phyloP scores from a whole-genome alignment of 345 rosid genomes.

The Eucalyptus polyanthemos region DNA sequence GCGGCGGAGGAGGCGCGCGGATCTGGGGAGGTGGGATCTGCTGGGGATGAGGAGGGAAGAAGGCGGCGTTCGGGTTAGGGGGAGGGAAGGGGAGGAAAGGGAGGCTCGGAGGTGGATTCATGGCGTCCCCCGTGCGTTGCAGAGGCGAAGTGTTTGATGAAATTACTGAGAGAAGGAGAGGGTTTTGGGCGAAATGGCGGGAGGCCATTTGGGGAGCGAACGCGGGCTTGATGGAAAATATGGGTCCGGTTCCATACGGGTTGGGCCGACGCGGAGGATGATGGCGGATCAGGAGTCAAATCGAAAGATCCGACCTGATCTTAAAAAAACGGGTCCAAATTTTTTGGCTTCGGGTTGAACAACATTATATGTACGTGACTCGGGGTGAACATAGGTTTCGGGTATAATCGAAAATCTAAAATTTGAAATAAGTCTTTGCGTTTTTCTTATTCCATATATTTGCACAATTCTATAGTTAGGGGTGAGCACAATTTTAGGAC shows the following conservation, averaged over 20 bases:
- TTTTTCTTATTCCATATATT: not conserved
- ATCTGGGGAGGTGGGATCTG: not conserved
- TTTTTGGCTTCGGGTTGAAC: not conserved
- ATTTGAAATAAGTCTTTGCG: fast-evolving
- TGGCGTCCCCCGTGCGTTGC: not conserved
- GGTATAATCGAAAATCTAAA: not conserved
- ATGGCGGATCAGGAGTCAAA: not conserved
- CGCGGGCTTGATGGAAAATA: not conserved
- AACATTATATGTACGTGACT: too few species aligned
- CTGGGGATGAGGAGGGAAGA: not conserved
- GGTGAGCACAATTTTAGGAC: fast-evolving
- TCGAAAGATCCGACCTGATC: not conserved
- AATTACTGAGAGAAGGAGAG: not conserved
- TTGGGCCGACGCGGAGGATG: not conserved
- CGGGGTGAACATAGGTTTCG: too few species aligned
- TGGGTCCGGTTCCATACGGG: not conserved
- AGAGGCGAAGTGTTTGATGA: not conserved
- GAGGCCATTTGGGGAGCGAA: not conserved
- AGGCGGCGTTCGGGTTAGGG: slow-evolving; percentile 8
- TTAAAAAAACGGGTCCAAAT: fast-evolving
- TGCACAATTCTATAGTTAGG: fast-evolving
- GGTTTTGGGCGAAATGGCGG: not conserved
- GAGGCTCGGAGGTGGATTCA: not conserved
- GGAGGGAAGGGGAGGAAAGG: not conserved
- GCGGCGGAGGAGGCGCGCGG: not conserved